phyloP scores from a whole-genome alignment of 2,329 filamentous ascomycete species.

The Emergomyces pasteurianus region DNA sequence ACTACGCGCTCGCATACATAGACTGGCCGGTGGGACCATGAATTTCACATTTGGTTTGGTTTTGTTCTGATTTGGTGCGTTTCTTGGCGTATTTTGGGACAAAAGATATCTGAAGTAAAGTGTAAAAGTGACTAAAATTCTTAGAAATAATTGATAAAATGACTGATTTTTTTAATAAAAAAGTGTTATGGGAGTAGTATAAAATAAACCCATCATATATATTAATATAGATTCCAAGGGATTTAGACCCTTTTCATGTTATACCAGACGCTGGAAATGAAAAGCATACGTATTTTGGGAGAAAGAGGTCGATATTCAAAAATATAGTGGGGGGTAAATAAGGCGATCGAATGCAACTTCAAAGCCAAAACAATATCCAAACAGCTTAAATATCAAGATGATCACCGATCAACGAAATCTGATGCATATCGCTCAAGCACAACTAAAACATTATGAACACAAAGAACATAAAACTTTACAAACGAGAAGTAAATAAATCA shows the following conservation, averaged over 20 bases:
- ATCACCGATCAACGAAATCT: neutral
- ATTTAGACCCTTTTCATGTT: neutral
- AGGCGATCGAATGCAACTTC: neutral
- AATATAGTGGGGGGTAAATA: neutral
- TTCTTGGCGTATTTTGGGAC: no score
- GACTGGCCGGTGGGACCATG: no score
- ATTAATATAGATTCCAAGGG: neutral
- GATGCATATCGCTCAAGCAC: no score
- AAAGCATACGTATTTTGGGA: neutral
- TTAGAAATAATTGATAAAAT: no score
- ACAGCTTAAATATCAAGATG: no score
- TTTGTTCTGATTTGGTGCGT: no score
- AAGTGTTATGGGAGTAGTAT: no score
- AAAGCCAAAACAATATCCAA: neutral
- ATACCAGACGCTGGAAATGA: neutral
- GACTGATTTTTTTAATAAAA: no score
- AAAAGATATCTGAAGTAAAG: no score
- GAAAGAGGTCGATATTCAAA: neutral
- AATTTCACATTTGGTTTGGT: no score
- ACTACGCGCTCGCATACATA: no score
- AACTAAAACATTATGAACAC: neutral
- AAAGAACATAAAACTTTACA: neutral
- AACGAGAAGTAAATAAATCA: neutral
- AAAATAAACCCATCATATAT: neutral
- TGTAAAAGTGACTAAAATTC: no score